Conservation (phyloP, 129 eudicot genomes). For the Mikania micrantha region DNA sequence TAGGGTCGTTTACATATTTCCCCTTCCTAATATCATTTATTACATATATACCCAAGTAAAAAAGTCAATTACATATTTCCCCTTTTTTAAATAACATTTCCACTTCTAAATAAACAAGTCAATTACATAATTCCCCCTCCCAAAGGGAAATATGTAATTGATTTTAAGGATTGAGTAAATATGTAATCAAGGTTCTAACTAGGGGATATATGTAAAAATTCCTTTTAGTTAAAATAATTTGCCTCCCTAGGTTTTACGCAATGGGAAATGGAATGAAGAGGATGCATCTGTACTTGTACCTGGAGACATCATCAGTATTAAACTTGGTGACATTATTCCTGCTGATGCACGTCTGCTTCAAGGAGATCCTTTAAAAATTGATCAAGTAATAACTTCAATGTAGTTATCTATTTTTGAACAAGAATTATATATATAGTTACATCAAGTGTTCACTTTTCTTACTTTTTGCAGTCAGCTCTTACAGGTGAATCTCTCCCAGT, state of each 20-base stretch:
- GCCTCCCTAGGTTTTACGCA: slow-evolving; percentile 35
- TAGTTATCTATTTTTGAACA: background rate
- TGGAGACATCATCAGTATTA: slow-evolving; percentile 48
- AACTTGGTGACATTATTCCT: slow-evolving; percentile 50
- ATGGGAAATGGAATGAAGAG: slow-evolving; percentile 55
- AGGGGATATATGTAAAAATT: no score
- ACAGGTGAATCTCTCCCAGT: slow-evolving; percentile 57
- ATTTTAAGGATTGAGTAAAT: no score
- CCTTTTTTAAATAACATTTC: no score
- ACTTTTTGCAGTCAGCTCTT: slow-evolving; percentile 43
- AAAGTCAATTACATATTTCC: no score
- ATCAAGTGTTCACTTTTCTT: background rate
- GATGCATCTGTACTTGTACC: slow-evolving; percentile 50
- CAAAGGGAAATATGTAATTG: no score
- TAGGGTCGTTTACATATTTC: no score
- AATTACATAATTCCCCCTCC: no score
- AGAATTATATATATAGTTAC: background rate
- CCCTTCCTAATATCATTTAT: no score
- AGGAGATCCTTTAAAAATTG: slow-evolving; percentile 51
- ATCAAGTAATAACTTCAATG: slow-evolving; percentile 33
- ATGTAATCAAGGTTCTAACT: no score
- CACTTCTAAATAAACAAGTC: no score
- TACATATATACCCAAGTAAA: no score
- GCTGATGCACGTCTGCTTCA: slow-evolving; percentile 55
- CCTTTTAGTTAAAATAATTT: slow-evolving; percentile 15